These are phyloP conservation scores for Fusarium irregulare DNA, from an alignment of 2,329 filamentous ascomycete species.

Conservation along the genomic window DNA sequence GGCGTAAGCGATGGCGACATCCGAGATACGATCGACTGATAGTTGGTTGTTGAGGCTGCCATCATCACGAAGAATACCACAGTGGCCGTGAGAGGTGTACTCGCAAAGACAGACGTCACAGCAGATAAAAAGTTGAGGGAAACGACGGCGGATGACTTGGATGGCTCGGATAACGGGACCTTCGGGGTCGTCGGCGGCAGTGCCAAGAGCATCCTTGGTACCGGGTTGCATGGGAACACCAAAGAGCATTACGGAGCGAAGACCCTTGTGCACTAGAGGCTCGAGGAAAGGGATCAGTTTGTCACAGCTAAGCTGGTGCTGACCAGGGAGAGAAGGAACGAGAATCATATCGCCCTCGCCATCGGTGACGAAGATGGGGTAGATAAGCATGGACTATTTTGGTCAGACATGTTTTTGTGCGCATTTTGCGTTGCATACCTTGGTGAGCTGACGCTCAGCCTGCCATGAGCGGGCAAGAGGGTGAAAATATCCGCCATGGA, in stretches of 20 bases:
- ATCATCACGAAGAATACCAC: conserved; percentile 93
- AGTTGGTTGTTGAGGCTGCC: conserved; percentile 92
- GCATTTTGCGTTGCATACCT: conserved; percentile 63
- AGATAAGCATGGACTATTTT: conserved; percentile 93
- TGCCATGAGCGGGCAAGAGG: conserved; percentile 85
- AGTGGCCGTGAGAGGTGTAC: conserved; percentile 98
- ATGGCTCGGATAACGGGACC: conserved; percentile 93
- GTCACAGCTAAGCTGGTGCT: conserved; percentile 89
- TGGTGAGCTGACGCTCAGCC: conserved; percentile 84
- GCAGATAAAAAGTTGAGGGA: conserved; percentile 91
- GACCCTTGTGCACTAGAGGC: conserved; percentile 87
- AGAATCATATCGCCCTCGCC: conserved; percentile 90
- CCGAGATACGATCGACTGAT: conserved; percentile 92
- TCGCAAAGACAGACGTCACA: conserved; percentile 97
- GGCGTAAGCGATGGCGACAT: conserved; percentile 99
- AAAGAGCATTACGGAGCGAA: conserved; percentile 94
- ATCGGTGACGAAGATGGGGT: conserved; percentile 96
- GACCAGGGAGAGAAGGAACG: conserved; percentile 91
- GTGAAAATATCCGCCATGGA: conserved; percentile 85
- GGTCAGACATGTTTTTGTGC: conserved; percentile 24
- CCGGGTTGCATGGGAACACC: conserved; percentile 86
- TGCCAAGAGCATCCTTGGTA: conserved; percentile 91
- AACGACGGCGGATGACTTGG: conserved; percentile 82
- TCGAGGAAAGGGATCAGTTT: conserved; percentile 85
- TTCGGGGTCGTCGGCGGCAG: conserved; percentile 89